These are phyloP conservation scores for Rutidosis leptorrhynchoides DNA, from an alignment of 129 eudicot genomes.

Conservation along the genomic window DNA sequence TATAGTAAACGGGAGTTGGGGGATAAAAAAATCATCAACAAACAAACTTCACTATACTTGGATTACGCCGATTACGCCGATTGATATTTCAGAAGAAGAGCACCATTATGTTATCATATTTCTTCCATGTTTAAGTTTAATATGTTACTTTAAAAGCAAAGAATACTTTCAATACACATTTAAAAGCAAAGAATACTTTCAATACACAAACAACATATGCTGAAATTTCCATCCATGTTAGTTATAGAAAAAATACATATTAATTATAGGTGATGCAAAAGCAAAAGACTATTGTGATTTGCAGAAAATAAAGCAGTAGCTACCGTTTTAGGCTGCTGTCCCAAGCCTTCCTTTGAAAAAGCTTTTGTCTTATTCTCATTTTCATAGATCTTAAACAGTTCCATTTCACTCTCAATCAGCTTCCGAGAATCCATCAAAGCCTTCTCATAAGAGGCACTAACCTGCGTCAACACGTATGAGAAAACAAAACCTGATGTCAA, in stretches of 20 bases:
- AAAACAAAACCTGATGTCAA: slow-evolving; percentile 52
- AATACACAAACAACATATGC: background rate
- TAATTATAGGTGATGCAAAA: background rate
- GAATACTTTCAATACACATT: too few relatives aligned
- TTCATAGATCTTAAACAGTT: slow-evolving; percentile 88
- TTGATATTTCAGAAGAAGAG: background rate
- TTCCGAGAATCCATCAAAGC: slow-evolving; percentile 97
- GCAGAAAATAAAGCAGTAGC: slow-evolving; percentile 18
- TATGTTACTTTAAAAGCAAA: background rate
- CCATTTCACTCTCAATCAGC: slow-evolving; percentile 92
- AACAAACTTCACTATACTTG: slow-evolving; percentile 22
- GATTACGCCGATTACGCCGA: slow-evolving; percentile 2
- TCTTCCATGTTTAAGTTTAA: background rate
- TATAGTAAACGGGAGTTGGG: too few relatives aligned
- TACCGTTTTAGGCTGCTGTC: slow-evolving; percentile 94
- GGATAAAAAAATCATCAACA: slow-evolving; percentile 28
- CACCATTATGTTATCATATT: background rate
- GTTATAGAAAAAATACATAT: background rate
- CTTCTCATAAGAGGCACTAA: slow-evolving; percentile 99
- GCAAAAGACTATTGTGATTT: slow-evolving; percentile 13
- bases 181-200: too few relatives aligned
- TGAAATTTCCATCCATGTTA: background rate
- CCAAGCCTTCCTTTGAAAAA: slow-evolving; percentile 91
- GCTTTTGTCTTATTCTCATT: slow-evolving; percentile 96
- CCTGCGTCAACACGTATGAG: slow-evolving; percentile 88